These are phyloP conservation scores for Epichloe scottii DNA, from an alignment of 2,329 filamentous ascomycete species.

Conservation along the genomic window DNA sequence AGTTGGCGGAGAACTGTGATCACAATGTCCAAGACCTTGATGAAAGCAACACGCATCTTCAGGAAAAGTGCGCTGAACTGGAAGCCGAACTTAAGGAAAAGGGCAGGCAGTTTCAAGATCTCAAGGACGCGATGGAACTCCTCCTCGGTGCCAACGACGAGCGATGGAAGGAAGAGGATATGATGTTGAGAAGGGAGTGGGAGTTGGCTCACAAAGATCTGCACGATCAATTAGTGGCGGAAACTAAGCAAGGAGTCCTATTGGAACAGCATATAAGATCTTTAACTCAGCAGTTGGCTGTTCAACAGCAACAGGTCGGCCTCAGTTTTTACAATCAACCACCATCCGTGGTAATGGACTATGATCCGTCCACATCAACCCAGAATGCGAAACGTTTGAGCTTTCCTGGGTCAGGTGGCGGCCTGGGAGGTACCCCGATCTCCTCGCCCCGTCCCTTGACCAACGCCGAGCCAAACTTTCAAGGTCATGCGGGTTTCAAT, in stretches of 20 bases:
- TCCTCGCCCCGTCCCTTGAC: slow-evolving; percentile 3
- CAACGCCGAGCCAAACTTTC: slow-evolving; percentile 28
- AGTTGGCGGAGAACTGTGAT: slow-evolving; percentile 38
- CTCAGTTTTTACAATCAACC: slow-evolving; percentile 33
- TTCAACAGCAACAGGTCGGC: slow-evolving; percentile 28
- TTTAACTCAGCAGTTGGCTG: slow-evolving; percentile 33
- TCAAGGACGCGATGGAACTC: slow-evolving; percentile 58
- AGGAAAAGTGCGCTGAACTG: slow-evolving; percentile 50
- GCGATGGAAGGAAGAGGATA: slow-evolving; percentile 38
- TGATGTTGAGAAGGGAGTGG: slow-evolving; percentile 43
- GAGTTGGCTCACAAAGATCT: slow-evolving; percentile 39
- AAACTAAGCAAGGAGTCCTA: slow-evolving; percentile 33
- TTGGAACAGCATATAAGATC: slow-evolving; percentile 34
- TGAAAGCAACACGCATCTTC: slow-evolving; percentile 44
- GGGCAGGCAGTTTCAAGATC: slow-evolving; percentile 55
- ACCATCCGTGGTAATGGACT: slow-evolving; percentile 33
- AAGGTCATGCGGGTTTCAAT: slow-evolving; percentile 40
- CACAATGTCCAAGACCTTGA: slow-evolving; percentile 38
- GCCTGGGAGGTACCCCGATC: slow-evolving; percentile 1
- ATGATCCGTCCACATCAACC: slow-evolving; percentile 27
- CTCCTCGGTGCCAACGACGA: slow-evolving; percentile 50
- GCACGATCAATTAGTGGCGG: slow-evolving; percentile 34
- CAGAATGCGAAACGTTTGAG: slow-evolving; percentile 35
- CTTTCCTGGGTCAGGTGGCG: slow-evolving; percentile 4
- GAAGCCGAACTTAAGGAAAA: slow-evolving; percentile 61